A percentile compares a stretch with the other conserved stretches of the same genome.
Evolutionary conservation across 2,329 filamentous ascomycete genomes (phyloP).

Genomic region (Pseudogymnoascus sp.): DNA sequence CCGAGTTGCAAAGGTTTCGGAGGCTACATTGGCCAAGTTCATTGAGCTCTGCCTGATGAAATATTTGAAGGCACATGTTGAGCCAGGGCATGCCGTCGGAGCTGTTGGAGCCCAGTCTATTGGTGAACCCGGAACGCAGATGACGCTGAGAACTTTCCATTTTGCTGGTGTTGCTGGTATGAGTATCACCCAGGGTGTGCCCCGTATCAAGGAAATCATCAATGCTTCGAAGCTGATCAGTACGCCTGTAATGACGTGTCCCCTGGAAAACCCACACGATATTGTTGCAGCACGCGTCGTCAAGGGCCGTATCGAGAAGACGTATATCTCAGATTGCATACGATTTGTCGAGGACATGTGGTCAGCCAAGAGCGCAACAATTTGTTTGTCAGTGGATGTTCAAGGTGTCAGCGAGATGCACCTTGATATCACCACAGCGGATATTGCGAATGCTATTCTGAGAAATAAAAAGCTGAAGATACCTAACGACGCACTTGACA

Average conservation of each 20-base stretch:
- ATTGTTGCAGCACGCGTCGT: conserved; percentile 81
- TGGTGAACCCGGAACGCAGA: conserved; percentile 95
- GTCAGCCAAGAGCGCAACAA: conserved; percentile 67
- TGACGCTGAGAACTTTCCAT: conserved; percentile 99
- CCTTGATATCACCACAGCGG: conserved; percentile 65
- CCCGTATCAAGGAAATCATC: conserved; percentile 99
- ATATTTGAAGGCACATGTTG: conserved; percentile 83
- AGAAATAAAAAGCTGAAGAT: conserved; percentile 79
- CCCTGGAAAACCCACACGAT: conserved; percentile 67
- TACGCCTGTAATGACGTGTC: conserved; percentile 87
- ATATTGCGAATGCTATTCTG: conserved; percentile 72
- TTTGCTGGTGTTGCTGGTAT: conserved; percentile 99
- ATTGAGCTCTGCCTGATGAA: conserved; percentile 79
- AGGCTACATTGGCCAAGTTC: conserved; percentile 66
- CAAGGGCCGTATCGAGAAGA: conserved; percentile 92
- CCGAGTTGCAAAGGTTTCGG: conserved; percentile 77
- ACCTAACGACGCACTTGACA: conserved; percentile 55
- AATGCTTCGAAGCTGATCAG: conserved; percentile 92
- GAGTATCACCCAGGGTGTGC: conserved; percentile 98
- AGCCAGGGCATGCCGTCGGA: conserved; percentile 92
- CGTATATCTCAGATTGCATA: conserved; percentile 75
- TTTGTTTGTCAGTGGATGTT: conserved; percentile 77
- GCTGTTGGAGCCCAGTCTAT: conserved; percentile 97
- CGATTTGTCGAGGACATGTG: conserved; percentile 82
- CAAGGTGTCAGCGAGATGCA: conserved; percentile 73